Evolutionary conservation across 139 green algal species (phyloP), one percentile per base, ranked within the genome.

Genomic region (Auxenochlorella pyrenoidosa): DNA sequence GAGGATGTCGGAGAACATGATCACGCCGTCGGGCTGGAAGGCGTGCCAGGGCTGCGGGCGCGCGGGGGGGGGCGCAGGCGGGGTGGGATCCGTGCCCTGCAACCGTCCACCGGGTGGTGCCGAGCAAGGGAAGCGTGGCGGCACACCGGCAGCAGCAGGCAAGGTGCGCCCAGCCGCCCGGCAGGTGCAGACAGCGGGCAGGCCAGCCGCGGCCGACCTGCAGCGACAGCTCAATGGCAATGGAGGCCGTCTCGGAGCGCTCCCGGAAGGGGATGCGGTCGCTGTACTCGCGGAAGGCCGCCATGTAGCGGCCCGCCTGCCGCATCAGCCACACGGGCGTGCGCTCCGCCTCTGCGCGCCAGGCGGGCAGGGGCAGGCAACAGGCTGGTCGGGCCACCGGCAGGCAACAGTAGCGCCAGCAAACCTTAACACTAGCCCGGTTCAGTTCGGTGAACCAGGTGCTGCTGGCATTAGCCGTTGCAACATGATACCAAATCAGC

Each of bases 1-100:
- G 34, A 99, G 93, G 84, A 99, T 99, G 92, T 99, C 98, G 63
- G 92, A 97, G 94, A 99, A 99, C 92, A 99, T 98, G 92, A 99
- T 99, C 77, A 99, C 97, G 68, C 96, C 98, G 82, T 99, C 98
- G 1, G 98, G 91, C 41, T 95, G 89, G 91, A 99, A 99, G 2
- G 97, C 95, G 26, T 93, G 86, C 94, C 94, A 99, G 10, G 98
- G 98, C 95, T 99, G 97, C 8, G 66, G 16, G 32, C 47, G 47
- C 8, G 10, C 8, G 47, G 47, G 47, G 32, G 66, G 30, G 66
- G 66, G 10, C 3, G 66, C 66, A 40, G 30, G 66, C 34, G 32
- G 34, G 1, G n/a, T n/a, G n/a, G n/a, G n/a, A n/a, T n/a, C n/a
- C n/a, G n/a, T n/a, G n/a, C n/a, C n/a, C n/a, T n/a, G n/a, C n/a